These are phyloP conservation scores for Hylodesmum podocarpum DNA, from an alignment of 306 rosid species.

Conservation along the genomic window DNA sequence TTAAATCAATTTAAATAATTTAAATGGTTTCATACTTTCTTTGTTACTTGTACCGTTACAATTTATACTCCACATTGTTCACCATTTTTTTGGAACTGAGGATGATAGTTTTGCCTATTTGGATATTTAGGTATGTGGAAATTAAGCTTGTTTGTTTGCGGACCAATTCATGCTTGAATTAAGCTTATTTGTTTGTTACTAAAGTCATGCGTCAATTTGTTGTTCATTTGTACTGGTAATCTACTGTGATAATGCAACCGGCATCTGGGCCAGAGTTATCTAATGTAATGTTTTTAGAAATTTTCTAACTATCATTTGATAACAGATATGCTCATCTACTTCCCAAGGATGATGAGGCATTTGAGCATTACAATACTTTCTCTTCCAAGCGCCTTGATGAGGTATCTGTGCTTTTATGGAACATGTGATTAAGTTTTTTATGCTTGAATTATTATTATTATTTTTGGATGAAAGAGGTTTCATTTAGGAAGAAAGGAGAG, in stretches of 20 bases:
- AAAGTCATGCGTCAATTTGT: background rate
- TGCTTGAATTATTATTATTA: background rate
- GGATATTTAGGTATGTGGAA: background rate
- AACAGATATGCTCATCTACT: constrained; percentile 87
- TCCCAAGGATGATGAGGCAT: constrained; percentile 85
- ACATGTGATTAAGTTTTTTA: background rate
- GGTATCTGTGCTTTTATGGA: constrained; percentile 49
- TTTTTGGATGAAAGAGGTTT: background rate
- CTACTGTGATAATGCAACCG: background rate
- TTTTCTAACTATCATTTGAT: constrained; percentile 20
- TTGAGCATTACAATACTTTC: constrained; percentile 78
- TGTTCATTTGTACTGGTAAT: background rate
- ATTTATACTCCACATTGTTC: background rate
- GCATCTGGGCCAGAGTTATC: constrained; percentile 11
- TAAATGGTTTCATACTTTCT: background rate
- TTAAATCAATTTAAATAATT: background rate
- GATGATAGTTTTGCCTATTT: constrained; percentile 9
- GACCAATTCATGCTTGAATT: background rate
- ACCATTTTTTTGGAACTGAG: background rate
- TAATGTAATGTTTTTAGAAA: background rate
- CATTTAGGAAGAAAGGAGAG: background rate
- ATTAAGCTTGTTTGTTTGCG: background rate
- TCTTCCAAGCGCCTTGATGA: constrained; percentile 91
- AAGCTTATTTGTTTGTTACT: background rate
- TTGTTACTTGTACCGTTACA: background rate